phyloP scores from a whole-genome alignment of 495 filamentous ascomycete species.

The Lophiostoma macrostomum region DNA sequence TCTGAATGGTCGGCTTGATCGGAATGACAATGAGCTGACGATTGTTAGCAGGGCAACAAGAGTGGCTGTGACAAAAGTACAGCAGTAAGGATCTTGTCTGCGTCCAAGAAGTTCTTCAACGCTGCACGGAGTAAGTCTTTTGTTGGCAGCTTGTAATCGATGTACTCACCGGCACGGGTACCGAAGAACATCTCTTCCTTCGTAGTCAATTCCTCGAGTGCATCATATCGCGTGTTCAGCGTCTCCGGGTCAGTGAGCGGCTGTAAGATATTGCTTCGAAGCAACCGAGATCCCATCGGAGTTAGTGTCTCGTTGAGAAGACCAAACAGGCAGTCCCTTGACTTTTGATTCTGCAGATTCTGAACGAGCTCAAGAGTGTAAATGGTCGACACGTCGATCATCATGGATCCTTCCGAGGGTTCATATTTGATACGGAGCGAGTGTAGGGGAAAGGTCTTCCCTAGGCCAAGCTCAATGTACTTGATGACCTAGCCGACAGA shows the following conservation, averaged over 20 bases:
- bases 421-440: slow-evolving; percentile 83
- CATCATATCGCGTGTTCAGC: slow-evolving; percentile 68
- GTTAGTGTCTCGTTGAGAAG: slow-evolving; percentile 81
- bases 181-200: slow-evolving; percentile 87
- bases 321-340: slow-evolving; percentile 75
- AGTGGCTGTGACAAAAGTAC: slow-evolving; percentile 41
- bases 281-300: slow-evolving; percentile 78
- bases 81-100: slow-evolving; percentile 62
- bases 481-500: slow-evolving; percentile 65
- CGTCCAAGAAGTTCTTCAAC: slow-evolving; percentile 70
- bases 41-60: not conserved
- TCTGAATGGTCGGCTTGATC: slow-evolving; percentile 59
- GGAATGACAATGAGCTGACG: slow-evolving; percentile 65
- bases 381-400: slow-evolving; percentile 85
- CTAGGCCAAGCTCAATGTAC: slow-evolving; percentile 68
- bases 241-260: slow-evolving; percentile 71
- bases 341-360: slow-evolving; percentile 73
- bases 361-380: slow-evolving; percentile 84
- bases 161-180: slow-evolving; percentile 58
- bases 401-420: slow-evolving; percentile 90
- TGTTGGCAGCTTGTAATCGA: not conserved
- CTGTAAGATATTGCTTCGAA: slow-evolving; percentile 81
- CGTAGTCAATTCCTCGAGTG: slow-evolving; percentile 75
- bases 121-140: slow-evolving; percentile 43
- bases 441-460: slow-evolving; percentile 65